Conservation (phyloP, 495 filamentous ascomycete genomes). For the Aspergillus ostianus region DNA sequence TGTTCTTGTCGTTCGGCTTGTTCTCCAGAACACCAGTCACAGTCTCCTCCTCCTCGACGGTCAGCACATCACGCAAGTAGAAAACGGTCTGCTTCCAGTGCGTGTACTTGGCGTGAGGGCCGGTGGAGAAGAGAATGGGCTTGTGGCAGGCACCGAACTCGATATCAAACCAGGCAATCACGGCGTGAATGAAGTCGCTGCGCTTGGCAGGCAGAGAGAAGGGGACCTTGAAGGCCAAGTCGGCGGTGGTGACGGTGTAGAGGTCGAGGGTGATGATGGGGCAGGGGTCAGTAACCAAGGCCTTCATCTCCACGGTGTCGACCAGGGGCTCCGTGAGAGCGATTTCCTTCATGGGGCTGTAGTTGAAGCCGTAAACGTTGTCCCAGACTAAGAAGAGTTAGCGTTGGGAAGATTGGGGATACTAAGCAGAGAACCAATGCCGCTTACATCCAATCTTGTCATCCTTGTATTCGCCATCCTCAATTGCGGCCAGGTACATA, state of each 20-base stretch:
- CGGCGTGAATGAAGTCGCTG: constrained; percentile 88
- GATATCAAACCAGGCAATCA: constrained; percentile 99
- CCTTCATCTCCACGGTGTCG: constrained; percentile 75
- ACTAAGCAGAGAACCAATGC: constrained; percentile 2
- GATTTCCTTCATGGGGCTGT: constrained; percentile 80
- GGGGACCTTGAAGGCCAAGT: constrained; percentile 72
- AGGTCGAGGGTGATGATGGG: constrained; percentile 77
- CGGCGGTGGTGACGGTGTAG: constrained; percentile 68
- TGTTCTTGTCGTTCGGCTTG: constrained; percentile 90
- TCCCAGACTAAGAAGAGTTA: constrained; percentile 71
- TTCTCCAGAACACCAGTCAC: constrained; percentile 72
- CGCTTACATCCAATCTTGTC: constrained; percentile 80
- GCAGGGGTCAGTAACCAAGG: constrained; percentile 75
- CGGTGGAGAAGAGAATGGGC: constrained; percentile 79
- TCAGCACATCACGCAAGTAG: constrained; percentile 81
- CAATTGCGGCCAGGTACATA: constrained; percentile 84
- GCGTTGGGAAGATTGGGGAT: not conserved
- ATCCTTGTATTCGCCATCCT: constrained; percentile 84
- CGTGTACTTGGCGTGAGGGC: constrained; percentile 86
- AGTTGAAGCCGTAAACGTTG: constrained; percentile 98
- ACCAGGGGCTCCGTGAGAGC: constrained; percentile 84
- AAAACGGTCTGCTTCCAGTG: constrained; percentile 97
- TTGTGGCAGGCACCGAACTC: constrained; percentile 95
- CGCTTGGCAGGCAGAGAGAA: constrained; percentile 72
- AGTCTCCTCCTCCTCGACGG: constrained; percentile 73